Evolutionary conservation across 352 stramenopile species (phyloP).

Genomic region (Aphanomyces invadans): DNA sequence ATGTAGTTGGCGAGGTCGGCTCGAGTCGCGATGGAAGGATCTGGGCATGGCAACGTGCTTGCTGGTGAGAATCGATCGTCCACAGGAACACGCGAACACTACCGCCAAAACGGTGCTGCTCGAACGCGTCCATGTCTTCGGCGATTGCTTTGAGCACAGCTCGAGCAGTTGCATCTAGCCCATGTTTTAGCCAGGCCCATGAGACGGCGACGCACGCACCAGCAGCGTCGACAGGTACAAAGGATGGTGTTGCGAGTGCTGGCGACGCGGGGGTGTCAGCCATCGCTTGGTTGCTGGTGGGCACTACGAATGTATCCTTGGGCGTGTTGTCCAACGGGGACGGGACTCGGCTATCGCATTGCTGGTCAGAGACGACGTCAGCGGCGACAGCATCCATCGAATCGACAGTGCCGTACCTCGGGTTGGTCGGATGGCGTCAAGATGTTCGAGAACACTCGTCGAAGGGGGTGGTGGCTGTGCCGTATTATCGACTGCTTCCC

Average conservation of each 20-base stretch:
- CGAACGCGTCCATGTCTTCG: slow-evolving; percentile 15
- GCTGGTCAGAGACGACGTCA: no score
- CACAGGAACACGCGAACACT: no score
- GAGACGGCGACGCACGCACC: no score
- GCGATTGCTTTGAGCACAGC: not conserved
- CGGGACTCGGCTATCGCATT: no score
- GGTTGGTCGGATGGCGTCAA: not conserved
- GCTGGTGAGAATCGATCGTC: no score
- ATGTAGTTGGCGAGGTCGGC: not conserved
- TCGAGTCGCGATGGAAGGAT: not conserved
- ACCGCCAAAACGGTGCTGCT: not conserved
- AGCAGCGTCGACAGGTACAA: no score
- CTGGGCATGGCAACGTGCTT: no score
- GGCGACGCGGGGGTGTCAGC: not conserved
- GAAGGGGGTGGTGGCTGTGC: not conserved
- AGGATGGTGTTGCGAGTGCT: no score
- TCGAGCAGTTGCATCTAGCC: slow-evolving; percentile 1
- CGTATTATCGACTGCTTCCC: not conserved
- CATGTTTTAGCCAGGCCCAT: not conserved
- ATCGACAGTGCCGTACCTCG: no score
- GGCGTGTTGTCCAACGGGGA: no score
- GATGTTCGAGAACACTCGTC: slow-evolving; percentile 10
- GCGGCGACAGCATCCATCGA: no score
- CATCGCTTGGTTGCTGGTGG: not conserved
- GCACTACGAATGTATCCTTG: no score